A percentile compares a stretch with the other conserved stretches of the same genome.
Evolutionary conservation across 805 yeast species (phyloP).

Genomic region (Hanseniaspora nectarophila): DNA sequence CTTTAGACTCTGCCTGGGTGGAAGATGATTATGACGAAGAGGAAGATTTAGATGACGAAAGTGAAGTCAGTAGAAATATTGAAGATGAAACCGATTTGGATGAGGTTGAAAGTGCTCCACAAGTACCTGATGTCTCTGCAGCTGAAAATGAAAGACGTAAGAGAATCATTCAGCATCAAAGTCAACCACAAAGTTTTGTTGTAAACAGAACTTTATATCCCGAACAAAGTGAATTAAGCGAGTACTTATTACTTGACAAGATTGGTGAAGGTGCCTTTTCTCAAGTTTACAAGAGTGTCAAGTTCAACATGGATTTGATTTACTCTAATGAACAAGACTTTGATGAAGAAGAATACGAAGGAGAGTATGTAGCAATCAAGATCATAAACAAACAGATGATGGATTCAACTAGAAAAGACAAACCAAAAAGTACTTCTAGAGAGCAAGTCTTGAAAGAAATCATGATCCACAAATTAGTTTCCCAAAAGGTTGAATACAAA

Average conservation of each 20-base stretch:
- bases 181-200: slow-evolving; percentile 12
- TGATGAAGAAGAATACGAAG: slow-evolving; percentile 18
- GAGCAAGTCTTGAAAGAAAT: slow-evolving; percentile 72
- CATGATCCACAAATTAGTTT: slow-evolving; percentile 50
- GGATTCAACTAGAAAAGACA: slow-evolving; percentile 38
- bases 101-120: slow-evolving; percentile 3
- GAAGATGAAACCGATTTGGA: slow-evolving; percentile 19
- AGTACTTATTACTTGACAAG: slow-evolving; percentile 34
- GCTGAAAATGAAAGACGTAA: neutral
- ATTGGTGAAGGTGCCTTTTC: slow-evolving; percentile 82
- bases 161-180: neutral
- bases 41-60: slow-evolving; percentile 16
- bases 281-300: slow-evolving; percentile 53
- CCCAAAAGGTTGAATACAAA: slow-evolving; percentile 28
- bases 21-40: slow-evolving; percentile 12
- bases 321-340: slow-evolving; percentile 15
- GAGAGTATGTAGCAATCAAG: slow-evolving; percentile 36
- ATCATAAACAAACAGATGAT: slow-evolving; percentile 58
- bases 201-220: slow-evolving; percentile 24
- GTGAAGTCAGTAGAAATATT: slow-evolving; percentile 10
- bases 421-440: slow-evolving; percentile 23
- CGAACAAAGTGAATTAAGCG: slow-evolving; percentile 29
- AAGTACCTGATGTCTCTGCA: neutral
- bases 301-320: slow-evolving; percentile 15
- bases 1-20: slow-evolving; percentile 7